Conservation (phyloP, 2,329 filamentous ascomycete genomes). For the Ilyonectria robusta region DNA sequence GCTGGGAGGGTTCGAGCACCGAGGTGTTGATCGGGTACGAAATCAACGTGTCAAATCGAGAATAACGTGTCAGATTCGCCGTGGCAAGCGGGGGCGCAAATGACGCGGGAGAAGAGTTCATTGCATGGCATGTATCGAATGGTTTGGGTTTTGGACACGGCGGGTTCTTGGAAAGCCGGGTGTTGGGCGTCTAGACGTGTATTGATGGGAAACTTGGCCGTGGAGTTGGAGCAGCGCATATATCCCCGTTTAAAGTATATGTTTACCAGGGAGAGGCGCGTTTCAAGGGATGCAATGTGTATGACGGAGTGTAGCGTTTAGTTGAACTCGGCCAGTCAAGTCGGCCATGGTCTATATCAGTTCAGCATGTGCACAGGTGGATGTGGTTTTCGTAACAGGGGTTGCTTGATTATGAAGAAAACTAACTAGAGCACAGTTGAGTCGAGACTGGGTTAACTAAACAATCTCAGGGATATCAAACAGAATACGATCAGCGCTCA, state of each 20-base stretch:
- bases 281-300: not conserved
- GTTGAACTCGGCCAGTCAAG: not conserved
- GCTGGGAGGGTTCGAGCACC: slow-evolving; percentile 93
- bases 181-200: slow-evolving; percentile 23
- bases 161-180: slow-evolving; percentile 11
- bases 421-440: not conserved
- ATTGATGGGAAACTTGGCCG: slow-evolving; percentile 11
- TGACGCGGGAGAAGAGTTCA: no score
- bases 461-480: not conserved
- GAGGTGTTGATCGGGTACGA: slow-evolving; percentile 97
- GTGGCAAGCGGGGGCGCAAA: slow-evolving; percentile 7
- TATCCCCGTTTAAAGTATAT: not conserved
- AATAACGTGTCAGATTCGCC: not conserved
- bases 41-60: slow-evolving; percentile 65
- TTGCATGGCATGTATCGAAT: not conserved
- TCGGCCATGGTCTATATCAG: not conserved
- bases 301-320: not conserved
- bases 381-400: no score
- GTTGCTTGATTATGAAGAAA: not conserved
- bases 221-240: not conserved
- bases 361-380: not conserved
- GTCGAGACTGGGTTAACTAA: not conserved
- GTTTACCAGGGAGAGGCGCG: not conserved
- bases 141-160: slow-evolving; percentile 14
- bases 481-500: no score